Evolutionary conservation across 768 basidiomycete species (phyloP), one percentile per base, ranked within the genome.

Genomic region (Ephemerocybe angulata): DNA sequence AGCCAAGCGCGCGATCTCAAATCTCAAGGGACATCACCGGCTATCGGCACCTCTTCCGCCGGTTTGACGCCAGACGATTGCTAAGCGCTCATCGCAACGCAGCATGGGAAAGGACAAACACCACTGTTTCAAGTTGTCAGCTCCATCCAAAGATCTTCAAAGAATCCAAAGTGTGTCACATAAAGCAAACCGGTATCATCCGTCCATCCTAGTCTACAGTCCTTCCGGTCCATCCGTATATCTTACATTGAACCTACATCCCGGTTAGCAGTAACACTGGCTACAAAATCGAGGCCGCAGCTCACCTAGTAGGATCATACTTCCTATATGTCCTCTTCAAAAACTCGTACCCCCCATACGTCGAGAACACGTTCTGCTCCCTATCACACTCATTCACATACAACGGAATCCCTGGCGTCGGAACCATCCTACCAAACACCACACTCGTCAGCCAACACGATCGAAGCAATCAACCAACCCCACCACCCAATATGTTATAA

Each of bases 251-350:
- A 75, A 73, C 27, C 73, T 73, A 46, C 5, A 19, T 22, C 19
- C 8, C 17, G n/a, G n/a, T 6, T 17, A n/a, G 29, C 29, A 15
- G 30, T 17, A 54, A n/a, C n/a, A 41, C 38, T 28, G 22, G 30
- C 17, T 12, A 13, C 30, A n/a, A 24, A 19, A 30, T 12, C 17
- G 7, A 13, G 29, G 48, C 33, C 11, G 21, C 24, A 27, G 56
- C 67, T 48, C 52, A 73, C 75, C 74, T 60, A 3, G 64, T 69
- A 27, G 75, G 75, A 60, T 78, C 76, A 52, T 78, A 78, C 58
- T 76, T 78, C 4, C 63, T 63, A 58, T 76, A 76, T 0, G 70
- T 73, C n/a, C 57, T 49, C 50, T 66, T 69, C 60, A 78, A 54
- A 31, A 69, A 65, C 3, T 70, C 62, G 46, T 66, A 76, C 12